Conservation (phyloP, 371 early-diverging fungal genomes). For the Rhizopus arrhizus region DNA sequence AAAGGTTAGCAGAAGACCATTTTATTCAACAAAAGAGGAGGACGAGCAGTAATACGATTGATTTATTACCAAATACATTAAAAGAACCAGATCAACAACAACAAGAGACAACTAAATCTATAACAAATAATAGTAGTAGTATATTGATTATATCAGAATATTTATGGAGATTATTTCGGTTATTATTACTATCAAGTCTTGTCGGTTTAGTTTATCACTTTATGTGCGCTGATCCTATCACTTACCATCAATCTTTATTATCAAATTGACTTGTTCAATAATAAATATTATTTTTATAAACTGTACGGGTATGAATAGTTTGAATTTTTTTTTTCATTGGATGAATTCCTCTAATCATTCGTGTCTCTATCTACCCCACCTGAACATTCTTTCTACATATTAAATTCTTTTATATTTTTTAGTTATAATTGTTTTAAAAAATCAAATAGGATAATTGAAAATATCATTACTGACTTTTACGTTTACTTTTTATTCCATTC, state of each 20-base stretch:
- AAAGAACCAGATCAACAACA: slow-evolving; percentile 19
- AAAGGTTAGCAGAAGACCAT: slow-evolving; percentile 36
- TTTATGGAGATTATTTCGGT: slow-evolving; percentile 35
- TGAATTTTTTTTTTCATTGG: too few species aligned
- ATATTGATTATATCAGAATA: slow-evolving; percentile 31
- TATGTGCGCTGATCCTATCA: slow-evolving; percentile 23
- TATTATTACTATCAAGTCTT: slow-evolving; percentile 31
- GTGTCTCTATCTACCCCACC: too few species aligned
- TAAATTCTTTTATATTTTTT: too few species aligned
- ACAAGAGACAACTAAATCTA: slow-evolving; percentile 5
- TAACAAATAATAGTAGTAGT: slow-evolving; percentile 10
- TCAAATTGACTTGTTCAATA: not conserved
- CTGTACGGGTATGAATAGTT: too few species aligned
- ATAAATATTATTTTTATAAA: not conserved
- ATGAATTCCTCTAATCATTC: too few species aligned
- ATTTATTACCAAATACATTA: not conserved
- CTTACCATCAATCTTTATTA: not conserved
- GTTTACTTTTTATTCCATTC: too few species aligned
- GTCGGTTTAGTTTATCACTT: slow-evolving; percentile 42
- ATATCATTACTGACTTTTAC: too few species aligned
- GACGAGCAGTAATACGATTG: slow-evolving; percentile 7
- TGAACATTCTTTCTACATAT: too few species aligned
- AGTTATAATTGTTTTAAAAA: too few species aligned
- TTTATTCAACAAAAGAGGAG: slow-evolving; percentile 18
- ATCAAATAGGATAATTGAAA: too few species aligned